Percentiles rank a stretch among this genome's conserved stretches.
These are phyloP conservation scores for Candida yuanshanica DNA, from an alignment of 805 yeast genomes.

Conservation along the genomic window DNA sequence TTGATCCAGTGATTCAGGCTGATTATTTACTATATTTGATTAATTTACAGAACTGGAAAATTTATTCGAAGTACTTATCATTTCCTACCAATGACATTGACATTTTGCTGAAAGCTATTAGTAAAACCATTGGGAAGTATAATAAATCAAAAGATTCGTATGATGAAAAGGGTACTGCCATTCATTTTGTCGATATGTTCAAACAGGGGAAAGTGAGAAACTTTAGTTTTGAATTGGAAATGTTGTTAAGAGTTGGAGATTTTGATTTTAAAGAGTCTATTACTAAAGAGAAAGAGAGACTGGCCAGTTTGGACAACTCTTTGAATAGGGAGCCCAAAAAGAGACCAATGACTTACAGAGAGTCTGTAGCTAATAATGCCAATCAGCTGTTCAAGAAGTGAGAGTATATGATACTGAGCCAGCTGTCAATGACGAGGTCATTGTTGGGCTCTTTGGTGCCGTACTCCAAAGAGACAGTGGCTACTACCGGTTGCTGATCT, in stretches of 20 bases:
- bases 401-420: too few relatives aligned
- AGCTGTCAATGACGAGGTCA: too few relatives aligned
- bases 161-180: slow-evolving; percentile 58
- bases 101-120: slow-evolving; percentile 46
- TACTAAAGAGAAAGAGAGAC: slow-evolving; percentile 13
- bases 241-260: slow-evolving; percentile 5
- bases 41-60: slow-evolving; percentile 46
- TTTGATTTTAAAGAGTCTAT: slow-evolving; percentile 13
- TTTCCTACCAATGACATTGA: slow-evolving; percentile 71
- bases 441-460: too few relatives aligned
- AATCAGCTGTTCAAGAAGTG: slow-evolving; percentile 20
- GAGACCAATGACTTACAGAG: slow-evolving; percentile 14
- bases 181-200: slow-evolving; percentile 58
- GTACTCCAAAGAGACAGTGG: too few relatives aligned
- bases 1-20: slow-evolving; percentile 82
- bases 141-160: slow-evolving; percentile 28
- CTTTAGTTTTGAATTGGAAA: slow-evolving; percentile 21
- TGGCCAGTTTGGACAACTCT: slow-evolving; percentile 19
- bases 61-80: slow-evolving; percentile 35
- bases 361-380: slow-evolving; percentile 18
- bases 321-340: slow-evolving; percentile 14
- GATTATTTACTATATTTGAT: slow-evolving; percentile 74
- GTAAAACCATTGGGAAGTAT: slow-evolving; percentile 32
- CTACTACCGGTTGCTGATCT: too few relatives aligned
- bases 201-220: slow-evolving; percentile 42